Percentiles rank a stretch among this genome's conserved stretches.
These are phyloP conservation scores for Crithidia acanthocephali DNA, from an alignment of 208 protist species.

Conservation along the genomic window DNA sequence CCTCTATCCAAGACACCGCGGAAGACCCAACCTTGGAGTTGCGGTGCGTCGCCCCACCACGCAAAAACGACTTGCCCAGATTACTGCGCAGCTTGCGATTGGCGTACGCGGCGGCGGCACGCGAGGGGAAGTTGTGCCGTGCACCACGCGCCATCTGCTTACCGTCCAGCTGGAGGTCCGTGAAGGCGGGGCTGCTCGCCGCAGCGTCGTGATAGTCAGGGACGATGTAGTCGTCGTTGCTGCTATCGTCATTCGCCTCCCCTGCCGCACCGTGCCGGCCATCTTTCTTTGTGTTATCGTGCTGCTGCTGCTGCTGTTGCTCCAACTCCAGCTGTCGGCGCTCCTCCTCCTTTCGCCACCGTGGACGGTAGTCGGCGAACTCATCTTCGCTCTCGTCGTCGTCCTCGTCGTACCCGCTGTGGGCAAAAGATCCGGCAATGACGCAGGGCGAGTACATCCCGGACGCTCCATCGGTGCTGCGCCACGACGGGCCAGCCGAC, in stretches of 20 bases:
- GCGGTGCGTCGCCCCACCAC: neutral
- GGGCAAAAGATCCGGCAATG: neutral
- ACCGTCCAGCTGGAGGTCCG: neutral
- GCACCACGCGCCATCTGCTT: neutral
- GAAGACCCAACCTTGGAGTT: neutral
- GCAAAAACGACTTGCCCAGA: neutral
- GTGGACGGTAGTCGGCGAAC: constrained; percentile 12
- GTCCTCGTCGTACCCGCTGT: constrained; percentile 16
- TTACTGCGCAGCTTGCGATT: neutral
- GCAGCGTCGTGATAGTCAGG: neutral
- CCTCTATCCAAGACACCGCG: neutral
- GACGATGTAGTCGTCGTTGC: constrained; percentile 21
- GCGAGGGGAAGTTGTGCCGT: neutral
- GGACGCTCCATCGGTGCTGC: constrained; percentile 10
- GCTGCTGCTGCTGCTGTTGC: constrained; percentile 2
- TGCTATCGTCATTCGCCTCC: neutral
- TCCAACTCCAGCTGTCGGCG: constrained; percentile 2
- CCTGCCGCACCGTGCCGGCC: neutral
- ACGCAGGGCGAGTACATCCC: constrained; percentile 10
- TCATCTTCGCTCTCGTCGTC: constrained; percentile 28
- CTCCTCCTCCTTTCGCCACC: constrained; percentile 17
- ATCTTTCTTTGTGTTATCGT: neutral
- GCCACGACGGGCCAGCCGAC: constrained; percentile 11
- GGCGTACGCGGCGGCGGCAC: constrained; percentile 15
- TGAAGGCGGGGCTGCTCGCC: neutral